phyloP scores from a whole-genome alignment of 805 yeast genomes.

The Nadsonia fulvescens region DNA sequence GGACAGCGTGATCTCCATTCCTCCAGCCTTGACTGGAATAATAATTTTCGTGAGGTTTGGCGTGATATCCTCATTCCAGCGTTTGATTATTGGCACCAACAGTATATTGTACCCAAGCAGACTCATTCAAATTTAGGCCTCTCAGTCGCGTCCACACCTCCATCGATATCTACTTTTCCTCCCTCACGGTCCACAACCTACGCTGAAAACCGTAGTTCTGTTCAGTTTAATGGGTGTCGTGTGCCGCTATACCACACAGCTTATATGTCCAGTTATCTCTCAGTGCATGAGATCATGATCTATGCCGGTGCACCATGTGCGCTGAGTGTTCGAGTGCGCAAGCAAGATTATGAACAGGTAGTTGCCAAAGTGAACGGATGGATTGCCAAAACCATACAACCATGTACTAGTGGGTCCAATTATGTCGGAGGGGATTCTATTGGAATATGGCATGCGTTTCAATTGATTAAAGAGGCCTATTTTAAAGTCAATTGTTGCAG shows the following conservation, averaged over 20 bases:
- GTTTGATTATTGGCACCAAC: conserved; percentile 36
- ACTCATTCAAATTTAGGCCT: neutral
- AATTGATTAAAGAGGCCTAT: conserved; percentile 44
- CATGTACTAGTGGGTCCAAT: no score
- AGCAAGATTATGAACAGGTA: conserved; percentile 30
- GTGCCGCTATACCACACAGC: conserved; percentile 56
- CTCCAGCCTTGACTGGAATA: conserved; percentile 25
- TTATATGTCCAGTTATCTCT: conserved; percentile 50
- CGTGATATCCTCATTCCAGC: conserved; percentile 52
- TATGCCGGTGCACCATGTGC: conserved; percentile 72
- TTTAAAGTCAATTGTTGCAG: no score
- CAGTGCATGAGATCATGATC: conserved; percentile 63
- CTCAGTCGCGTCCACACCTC: neutral
- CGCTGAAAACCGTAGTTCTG: neutral
- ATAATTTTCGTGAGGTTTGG: conserved; percentile 34
- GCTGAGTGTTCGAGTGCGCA: conserved; percentile 47
- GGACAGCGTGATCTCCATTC: conserved; percentile 54
- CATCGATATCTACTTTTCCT: neutral
- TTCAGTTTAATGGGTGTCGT: conserved; percentile 30
- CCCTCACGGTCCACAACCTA: conserved; percentile 1
- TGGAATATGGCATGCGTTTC: conserved; percentile 37
- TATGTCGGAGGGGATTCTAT: conserved; percentile 29
- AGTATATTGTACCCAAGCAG: neutral
- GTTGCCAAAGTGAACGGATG: conserved; percentile 33
- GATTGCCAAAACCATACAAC: no score